These are phyloP conservation scores for Populus hybrid DNA, from an alignment of 441 rosid species.

Conservation along the genomic window DNA sequence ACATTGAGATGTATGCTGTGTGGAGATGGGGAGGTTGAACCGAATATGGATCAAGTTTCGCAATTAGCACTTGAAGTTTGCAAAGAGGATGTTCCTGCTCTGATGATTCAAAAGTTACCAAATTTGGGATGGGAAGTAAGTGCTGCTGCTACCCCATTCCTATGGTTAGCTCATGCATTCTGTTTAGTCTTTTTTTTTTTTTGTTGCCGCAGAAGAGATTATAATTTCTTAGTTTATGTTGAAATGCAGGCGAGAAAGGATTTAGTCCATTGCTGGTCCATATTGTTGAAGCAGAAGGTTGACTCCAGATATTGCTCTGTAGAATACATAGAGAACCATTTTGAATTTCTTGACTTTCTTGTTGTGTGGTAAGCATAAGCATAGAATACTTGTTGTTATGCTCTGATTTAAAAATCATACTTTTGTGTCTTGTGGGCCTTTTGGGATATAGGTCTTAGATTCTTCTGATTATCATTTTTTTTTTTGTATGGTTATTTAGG, in stretches of 20 bases:
- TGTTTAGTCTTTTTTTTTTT: background rate
- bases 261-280: constrained; percentile 86
- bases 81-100: constrained; percentile 77
- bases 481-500: too few species aligned
- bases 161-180: constrained; percentile 14
- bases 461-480: background rate
- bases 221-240: background rate
- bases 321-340: constrained; percentile 68
- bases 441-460: background rate
- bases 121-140: constrained; percentile 91
- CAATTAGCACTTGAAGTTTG: constrained; percentile 75
- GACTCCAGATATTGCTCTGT: constrained; percentile 59
- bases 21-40: constrained; percentile 88
- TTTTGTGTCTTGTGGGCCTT: background rate
- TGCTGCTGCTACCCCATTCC: constrained; percentile 13
- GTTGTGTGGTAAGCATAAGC: constrained; percentile 52
- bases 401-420: background rate
- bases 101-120: constrained; percentile 72
- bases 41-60: constrained; percentile 68
- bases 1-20: constrained; percentile 69
- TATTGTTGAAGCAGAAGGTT: constrained; percentile 73
- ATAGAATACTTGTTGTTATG: background rate
- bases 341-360: constrained; percentile 83
- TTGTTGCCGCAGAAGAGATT: background rate
- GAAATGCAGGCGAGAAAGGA: constrained; percentile 72